Percentiles rank a stretch among this genome's conserved stretches.
phyloP scores from a whole-genome alignment of 495 filamentous ascomycete species.

The Neurospora terricola region DNA sequence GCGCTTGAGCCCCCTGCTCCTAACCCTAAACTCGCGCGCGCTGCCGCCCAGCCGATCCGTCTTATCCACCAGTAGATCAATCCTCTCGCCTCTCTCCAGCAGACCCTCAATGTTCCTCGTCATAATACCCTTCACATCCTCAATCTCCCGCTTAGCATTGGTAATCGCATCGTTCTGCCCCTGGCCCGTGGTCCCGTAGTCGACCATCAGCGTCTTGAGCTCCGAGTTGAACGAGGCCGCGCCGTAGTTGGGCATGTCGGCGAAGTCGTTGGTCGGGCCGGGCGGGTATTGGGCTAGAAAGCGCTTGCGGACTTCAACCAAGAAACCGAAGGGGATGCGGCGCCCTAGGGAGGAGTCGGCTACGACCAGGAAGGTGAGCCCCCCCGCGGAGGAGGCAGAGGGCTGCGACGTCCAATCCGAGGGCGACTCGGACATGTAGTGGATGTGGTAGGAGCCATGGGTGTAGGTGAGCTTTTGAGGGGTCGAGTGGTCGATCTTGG shows the following conservation, averaged over 20 bases:
- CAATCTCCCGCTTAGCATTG: conserved; percentile 80
- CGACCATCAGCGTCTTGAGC: conserved; percentile 68
- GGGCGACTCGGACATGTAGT: conserved; percentile 85
- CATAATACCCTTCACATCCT: conserved; percentile 92
- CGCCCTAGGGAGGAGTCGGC: conserved; percentile 63
- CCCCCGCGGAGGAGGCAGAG: conserved; percentile 50
- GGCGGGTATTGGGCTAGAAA: conserved; percentile 70
- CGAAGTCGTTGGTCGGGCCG: conserved; percentile 56
- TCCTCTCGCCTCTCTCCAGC: conserved; percentile 86
- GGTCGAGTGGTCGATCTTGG: conserved; percentile 74
- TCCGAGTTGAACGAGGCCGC: conserved; percentile 74
- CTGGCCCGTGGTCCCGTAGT: conserved; percentile 66
- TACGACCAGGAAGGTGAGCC: conserved; percentile 79
- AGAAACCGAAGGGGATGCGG: conserved; percentile 85
- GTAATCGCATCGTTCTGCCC: conserved; percentile 74
- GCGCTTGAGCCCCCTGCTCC: conserved; percentile 73
- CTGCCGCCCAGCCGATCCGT: conserved; percentile 81
- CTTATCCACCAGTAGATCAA: conserved; percentile 94
- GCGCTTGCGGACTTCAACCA: conserved; percentile 80
- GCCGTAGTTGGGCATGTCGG: conserved; percentile 75
- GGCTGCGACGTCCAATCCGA: conserved; percentile 38
- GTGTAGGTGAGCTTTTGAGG: conserved; percentile 91
- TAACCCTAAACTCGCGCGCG: conserved; percentile 80
- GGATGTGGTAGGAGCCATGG: conserved; percentile 81
- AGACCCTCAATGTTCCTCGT: conserved; percentile 97